phyloP scores from a whole-genome alignment of 768 basidiomycete species.

The Hericium erinaceus region DNA sequence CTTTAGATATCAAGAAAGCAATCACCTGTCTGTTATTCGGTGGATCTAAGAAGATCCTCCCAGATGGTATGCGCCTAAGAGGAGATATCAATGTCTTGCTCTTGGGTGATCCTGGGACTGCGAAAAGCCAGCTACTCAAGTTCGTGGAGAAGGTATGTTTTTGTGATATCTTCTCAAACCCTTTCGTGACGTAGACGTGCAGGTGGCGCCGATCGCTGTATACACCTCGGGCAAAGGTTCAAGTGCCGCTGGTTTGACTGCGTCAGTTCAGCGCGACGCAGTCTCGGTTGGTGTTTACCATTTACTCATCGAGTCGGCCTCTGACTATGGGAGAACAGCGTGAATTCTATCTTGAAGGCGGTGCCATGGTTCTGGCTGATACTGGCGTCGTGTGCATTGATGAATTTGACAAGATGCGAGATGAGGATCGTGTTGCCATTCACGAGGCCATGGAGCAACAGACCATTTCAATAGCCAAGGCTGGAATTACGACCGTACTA shows the following conservation, averaged over 20 bases:
- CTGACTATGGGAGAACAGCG: slow-evolving; percentile 40
- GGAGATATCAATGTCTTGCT: slow-evolving; percentile 97
- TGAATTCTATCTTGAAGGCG: slow-evolving; percentile 98
- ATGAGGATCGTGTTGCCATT: slow-evolving; percentile 96
- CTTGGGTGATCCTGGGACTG: slow-evolving; percentile 96
- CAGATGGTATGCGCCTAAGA: slow-evolving; percentile 93
- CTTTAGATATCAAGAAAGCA: slow-evolving; percentile 92
- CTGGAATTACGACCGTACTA: slow-evolving; percentile 95
- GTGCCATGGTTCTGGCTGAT: slow-evolving; percentile 99
- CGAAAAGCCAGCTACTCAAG: slow-evolving; percentile 95
- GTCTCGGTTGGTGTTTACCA: slow-evolving; percentile 56
- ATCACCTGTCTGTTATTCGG: slow-evolving; percentile 95
- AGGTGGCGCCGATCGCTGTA: slow-evolving; percentile 96
- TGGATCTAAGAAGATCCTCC: slow-evolving; percentile 92
- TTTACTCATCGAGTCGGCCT: neutral
- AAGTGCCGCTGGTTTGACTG: slow-evolving; percentile 96
- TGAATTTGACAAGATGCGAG: slow-evolving; percentile 99
- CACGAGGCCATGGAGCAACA: slow-evolving; percentile 99
- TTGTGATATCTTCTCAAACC: neutral
- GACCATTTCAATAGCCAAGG: slow-evolving; percentile 98
- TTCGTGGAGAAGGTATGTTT: slow-evolving; percentile 85
- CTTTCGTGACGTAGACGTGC: neutral
- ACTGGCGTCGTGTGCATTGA: slow-evolving; percentile 99
- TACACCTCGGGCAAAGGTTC: slow-evolving; percentile 99
- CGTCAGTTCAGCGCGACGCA: slow-evolving; percentile 90